Conservation (phyloP, 2,329 filamentous ascomycete genomes). For the Botrytis paeoniae region DNA sequence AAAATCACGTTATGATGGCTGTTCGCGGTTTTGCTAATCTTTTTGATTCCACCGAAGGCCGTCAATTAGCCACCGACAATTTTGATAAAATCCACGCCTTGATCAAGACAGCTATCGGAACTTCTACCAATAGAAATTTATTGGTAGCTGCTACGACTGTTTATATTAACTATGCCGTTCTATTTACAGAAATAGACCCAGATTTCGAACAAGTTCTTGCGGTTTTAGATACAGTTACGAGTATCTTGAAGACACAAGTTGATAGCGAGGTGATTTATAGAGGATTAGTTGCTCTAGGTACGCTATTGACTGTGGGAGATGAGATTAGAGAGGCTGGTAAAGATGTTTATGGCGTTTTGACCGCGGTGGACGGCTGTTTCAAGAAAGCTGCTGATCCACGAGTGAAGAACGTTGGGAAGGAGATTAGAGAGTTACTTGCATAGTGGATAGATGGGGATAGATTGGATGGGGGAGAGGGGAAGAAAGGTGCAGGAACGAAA, state of each 20-base stretch:
- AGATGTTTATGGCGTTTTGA: constrained; percentile 53
- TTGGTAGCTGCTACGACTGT: constrained; percentile 78
- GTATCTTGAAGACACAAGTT: constrained; percentile 61
- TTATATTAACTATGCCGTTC: constrained; percentile 80
- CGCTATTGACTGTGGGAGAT: constrained; percentile 58
- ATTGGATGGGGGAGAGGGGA: no score
- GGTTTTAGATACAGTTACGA: constrained; percentile 58
- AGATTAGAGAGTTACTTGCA: constrained; percentile 45
- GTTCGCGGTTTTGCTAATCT: constrained; percentile 79
- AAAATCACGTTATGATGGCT: constrained; percentile 86
- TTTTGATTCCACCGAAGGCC: constrained; percentile 72
- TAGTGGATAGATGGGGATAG: background rate
- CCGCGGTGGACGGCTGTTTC: constrained; percentile 47
- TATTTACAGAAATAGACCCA: constrained; percentile 49
- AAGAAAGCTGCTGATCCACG: constrained; percentile 57
- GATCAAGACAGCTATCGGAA: constrained; percentile 61
- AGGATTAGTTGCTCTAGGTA: constrained; percentile 78
- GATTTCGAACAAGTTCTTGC: constrained; percentile 44
- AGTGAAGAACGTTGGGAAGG: constrained; percentile 56
- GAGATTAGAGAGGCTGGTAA: constrained; percentile 55
- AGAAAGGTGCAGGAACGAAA: background rate
- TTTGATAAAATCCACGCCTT: constrained; percentile 49
- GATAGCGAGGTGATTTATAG: constrained; percentile 85
- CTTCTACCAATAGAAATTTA: constrained; percentile 72
- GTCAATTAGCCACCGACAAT: constrained; percentile 56